phyloP scores from a whole-genome alignment of 2,329 filamentous ascomycete species.

The Aspergillus hiratsukae region DNA sequence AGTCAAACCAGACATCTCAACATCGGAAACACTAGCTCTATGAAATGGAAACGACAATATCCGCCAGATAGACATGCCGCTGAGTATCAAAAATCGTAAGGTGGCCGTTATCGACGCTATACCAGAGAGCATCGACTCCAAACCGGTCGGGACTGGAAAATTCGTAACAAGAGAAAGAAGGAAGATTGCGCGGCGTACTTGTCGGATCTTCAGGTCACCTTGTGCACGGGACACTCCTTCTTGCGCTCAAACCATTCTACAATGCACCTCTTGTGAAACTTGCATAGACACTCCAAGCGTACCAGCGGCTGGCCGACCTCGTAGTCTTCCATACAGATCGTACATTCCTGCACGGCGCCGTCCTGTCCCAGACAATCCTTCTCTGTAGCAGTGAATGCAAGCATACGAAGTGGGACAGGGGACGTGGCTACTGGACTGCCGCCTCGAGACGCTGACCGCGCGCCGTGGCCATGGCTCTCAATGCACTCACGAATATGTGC shows the following conservation, averaged over 20 bases:
- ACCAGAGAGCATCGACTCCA: background rate
- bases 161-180: background rate
- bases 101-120: background rate
- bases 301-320: slow-evolving; percentile 56
- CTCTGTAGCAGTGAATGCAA: slow-evolving; percentile 55
- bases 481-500: slow-evolving; percentile 45
- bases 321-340: slow-evolving; percentile 63
- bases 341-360: slow-evolving; percentile 53
- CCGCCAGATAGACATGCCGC: background rate
- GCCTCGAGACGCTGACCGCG: slow-evolving; percentile 15
- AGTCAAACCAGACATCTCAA: background rate
- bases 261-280: slow-evolving; percentile 60
- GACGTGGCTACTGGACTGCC: slow-evolving; percentile 19
- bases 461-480: slow-evolving; percentile 27
- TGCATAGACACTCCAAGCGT: slow-evolving; percentile 59
- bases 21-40: background rate
- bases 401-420: slow-evolving; percentile 32
- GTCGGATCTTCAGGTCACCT: slow-evolving; percentile 29
- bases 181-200: background rate
- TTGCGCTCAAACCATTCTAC: slow-evolving; percentile 57
- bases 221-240: slow-evolving; percentile 59
- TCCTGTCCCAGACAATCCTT: slow-evolving; percentile 58
- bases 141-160: background rate
- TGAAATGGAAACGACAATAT: background rate
- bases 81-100: background rate